These are phyloP conservation scores for Xerocomellus dryophilus DNA, from an alignment of 768 basidiomycete species.

Conservation along the genomic window DNA sequence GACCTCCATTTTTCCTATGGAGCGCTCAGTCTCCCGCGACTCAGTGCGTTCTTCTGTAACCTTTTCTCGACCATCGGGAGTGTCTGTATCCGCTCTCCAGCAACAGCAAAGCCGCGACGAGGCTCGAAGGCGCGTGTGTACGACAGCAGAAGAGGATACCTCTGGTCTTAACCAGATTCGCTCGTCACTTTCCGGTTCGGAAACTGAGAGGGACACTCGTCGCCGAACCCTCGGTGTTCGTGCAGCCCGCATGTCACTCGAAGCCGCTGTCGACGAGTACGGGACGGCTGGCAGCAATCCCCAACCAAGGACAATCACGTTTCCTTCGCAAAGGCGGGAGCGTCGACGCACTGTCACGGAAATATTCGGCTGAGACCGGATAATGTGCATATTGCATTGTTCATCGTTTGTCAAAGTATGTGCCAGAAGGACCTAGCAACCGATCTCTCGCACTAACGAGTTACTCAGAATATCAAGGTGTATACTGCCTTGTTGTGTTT, in stretches of 20 bases:
- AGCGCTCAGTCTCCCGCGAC: conserved; percentile 48
- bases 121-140: conserved; percentile 35
- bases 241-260: conserved; percentile 47
- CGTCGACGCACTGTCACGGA: conserved; percentile 52
- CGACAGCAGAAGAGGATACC: conserved; percentile 24
- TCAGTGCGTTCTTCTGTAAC: conserved; percentile 50
- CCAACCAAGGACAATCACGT: conserved; percentile 39
- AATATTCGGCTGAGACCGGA: conserved; percentile 35
- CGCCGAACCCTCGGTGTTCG: conserved; percentile 38
- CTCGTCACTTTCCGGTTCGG: conserved; percentile 41
- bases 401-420: conserved; percentile 20
- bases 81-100: conserved; percentile 54
- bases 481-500: conserved; percentile 17
- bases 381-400: conserved; percentile 15
- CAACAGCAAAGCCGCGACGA: conserved; percentile 45
- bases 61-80: conserved; percentile 61
- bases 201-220: conserved; percentile 49
- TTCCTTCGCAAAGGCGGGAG: conserved; percentile 36
- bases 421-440: background rate
- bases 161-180: conserved; percentile 24
- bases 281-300: conserved; percentile 29
- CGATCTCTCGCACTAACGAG: background rate
- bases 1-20: conserved; percentile 30
- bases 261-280: conserved; percentile 30
- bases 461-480: conserved; percentile 16